Evolutionary conservation across 495 filamentous ascomycete species (phyloP).

Genomic region (Pyrenula massariospora): DNA sequence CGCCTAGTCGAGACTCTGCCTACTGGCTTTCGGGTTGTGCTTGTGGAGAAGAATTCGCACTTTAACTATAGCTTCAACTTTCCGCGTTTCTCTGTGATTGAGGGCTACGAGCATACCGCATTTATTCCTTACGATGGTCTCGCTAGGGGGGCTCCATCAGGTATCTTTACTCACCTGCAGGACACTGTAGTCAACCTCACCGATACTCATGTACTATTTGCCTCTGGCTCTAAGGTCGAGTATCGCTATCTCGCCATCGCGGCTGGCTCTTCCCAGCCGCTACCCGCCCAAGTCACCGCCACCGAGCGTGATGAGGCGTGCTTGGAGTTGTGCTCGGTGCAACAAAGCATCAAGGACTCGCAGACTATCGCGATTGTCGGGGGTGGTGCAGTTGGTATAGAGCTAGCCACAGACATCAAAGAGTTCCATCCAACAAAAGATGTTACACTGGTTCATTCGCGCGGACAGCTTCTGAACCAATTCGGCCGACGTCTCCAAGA

Average conservation of each 20-base stretch:
- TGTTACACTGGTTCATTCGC: conserved; percentile 45
- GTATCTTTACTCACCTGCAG: conserved; percentile 30
- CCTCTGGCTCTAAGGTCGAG: conserved; percentile 32
- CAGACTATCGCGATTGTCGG: conserved; percentile 43
- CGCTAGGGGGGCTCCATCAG: conserved; percentile 24
- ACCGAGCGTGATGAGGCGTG: too few relatives aligned
- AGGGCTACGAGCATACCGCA: conserved; percentile 40
- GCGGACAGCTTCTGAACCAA: conserved; percentile 35
- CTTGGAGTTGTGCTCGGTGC: conserved; percentile 30
- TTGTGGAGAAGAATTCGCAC: conserved; percentile 47
- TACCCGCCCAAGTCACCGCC: too few relatives aligned
- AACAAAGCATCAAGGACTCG: conserved; percentile 25
- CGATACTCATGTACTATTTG: conserved; percentile 21
- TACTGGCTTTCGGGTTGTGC: conserved; percentile 34
- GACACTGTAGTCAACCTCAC: conserved; percentile 11
- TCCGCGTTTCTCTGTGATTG: conserved; percentile 37
- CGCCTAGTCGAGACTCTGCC: conserved; percentile 34
- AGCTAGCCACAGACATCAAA: conserved; percentile 50
- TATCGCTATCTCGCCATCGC: conserved; percentile 32
- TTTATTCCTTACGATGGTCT: conserved; percentile 39
- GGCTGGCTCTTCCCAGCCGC: too few relatives aligned
- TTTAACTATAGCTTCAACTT: conserved; percentile 47
- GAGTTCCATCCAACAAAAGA: conserved; percentile 43
- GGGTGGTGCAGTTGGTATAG: conserved; percentile 49
- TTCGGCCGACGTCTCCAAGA: conserved; percentile 40